A percentile compares a stretch with the other conserved stretches of the same genome.
These are phyloP conservation scores for Aurantiochytrium sp. DNA, from an alignment of 108 stramenopile species.

Conservation along the genomic window DNA sequence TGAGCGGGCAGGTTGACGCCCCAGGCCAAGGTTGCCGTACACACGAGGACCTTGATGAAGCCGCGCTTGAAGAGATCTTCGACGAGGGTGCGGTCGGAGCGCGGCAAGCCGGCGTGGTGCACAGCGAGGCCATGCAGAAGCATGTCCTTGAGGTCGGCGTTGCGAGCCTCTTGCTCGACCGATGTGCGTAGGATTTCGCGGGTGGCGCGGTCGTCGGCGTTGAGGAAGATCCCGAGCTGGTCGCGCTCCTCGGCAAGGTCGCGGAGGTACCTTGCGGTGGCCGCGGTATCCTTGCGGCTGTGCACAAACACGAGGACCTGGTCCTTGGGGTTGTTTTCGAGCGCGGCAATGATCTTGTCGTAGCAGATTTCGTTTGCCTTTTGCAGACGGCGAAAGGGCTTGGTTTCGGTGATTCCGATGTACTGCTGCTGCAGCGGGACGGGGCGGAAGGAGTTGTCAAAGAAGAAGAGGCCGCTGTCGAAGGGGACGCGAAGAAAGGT, in stretches of 20 bases:
- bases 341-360: conserved; percentile 80
- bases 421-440: conserved; percentile 99
- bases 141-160: conserved; percentile 87
- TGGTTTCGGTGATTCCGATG: conserved; percentile 95
- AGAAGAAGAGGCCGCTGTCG: conserved; percentile 91
- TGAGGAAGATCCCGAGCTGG: conserved; percentile 74
- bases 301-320: conserved; percentile 98
- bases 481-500: conserved; percentile 93
- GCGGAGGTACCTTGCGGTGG: conserved; percentile 91
- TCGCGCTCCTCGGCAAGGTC: conserved; percentile 87
- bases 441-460: conserved; percentile 96
- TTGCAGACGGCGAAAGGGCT: conserved; percentile 92
- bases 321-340: conserved; percentile 61
- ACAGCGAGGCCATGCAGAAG: conserved; percentile 93
- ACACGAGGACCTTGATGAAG: conserved; percentile 88
- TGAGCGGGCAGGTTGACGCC: conserved; percentile 98
- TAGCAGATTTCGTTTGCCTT: conserved; percentile 99
- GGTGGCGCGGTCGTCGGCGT: conserved; percentile 76
- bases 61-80: conserved; percentile 95
- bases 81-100: conserved; percentile 89
- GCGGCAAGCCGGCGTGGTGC: conserved; percentile 95
- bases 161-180: conserved; percentile 63
- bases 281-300: conserved; percentile 92
- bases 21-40: conserved; percentile 98
- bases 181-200: conserved; percentile 81